Evolutionary conservation across 129 eudicot genomes (phyloP).

Genomic region (Flaveria brownii): DNA sequence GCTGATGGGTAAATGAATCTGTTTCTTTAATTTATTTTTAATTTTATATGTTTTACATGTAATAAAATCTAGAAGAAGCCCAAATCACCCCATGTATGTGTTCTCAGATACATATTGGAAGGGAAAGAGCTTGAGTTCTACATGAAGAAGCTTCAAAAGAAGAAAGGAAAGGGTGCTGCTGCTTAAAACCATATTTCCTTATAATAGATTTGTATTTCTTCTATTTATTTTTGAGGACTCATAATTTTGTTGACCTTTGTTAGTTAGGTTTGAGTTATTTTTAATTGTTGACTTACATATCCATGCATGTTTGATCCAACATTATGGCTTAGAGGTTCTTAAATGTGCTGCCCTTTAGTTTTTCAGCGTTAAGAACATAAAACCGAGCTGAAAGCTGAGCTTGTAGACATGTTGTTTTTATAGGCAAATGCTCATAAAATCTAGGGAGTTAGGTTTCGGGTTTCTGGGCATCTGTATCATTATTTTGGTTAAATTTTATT

Average conservation of each 20-base stretch:
- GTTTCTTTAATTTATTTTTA: background rate
- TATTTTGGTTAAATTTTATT: too few species aligned
- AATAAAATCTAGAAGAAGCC: background rate
- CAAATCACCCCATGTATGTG: background rate
- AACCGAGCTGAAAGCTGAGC: too few species aligned
- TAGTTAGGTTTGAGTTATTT: conserved; percentile 25
- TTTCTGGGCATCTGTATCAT: too few species aligned
- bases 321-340: background rate
- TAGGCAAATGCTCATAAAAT: too few species aligned
- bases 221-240: conserved; percentile 4
- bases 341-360: too few species aligned
- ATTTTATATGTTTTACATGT: background rate
- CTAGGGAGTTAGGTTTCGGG: too few species aligned
- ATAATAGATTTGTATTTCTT: conserved; percentile 18
- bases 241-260: conserved; percentile 19
- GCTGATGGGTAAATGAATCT: conserved; percentile 67
- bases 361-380: too few species aligned
- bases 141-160: conserved; percentile 46
- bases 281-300: conserved; percentile 15
- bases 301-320: background rate
- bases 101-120: conserved; percentile 45
- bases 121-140: conserved; percentile 46
- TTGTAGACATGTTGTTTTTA: too few species aligned
- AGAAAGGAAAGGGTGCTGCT: conserved; percentile 47
- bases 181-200: conserved; percentile 31